Percentiles rank a stretch among this genome's conserved stretches.
Evolutionary conservation across 1,284 basidiomycete genomes (phyloP).

Genomic region (Heliocybe sulcata): DNA sequence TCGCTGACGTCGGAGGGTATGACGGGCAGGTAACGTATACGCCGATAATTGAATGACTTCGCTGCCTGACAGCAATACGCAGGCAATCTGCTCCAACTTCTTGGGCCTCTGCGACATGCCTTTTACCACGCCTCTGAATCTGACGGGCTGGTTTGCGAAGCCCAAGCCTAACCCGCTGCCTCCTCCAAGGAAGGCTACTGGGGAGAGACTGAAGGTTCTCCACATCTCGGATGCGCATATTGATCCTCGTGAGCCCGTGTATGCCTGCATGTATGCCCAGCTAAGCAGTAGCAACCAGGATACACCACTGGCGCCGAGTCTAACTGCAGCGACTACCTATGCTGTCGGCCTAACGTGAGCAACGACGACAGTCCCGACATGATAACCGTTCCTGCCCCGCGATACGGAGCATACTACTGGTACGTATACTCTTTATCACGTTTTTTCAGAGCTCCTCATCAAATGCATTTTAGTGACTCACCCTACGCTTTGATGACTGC

Average conservation of each 20-base stretch:
- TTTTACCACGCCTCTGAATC: constrained; percentile 41
- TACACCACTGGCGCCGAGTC: constrained; percentile 71
- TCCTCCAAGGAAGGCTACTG: constrained; percentile 44
- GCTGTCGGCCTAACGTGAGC: constrained; percentile 57
- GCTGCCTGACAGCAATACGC: constrained; percentile 18
- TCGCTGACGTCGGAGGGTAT: constrained; percentile 57
- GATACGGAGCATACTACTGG: constrained; percentile 62
- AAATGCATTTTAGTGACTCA: constrained; percentile 44
- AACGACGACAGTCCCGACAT: constrained; percentile 44
- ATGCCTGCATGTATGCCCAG: constrained; percentile 9
- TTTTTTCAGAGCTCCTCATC: not conserved
- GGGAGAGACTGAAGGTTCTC: constrained; percentile 62
- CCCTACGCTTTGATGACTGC: constrained; percentile 60
- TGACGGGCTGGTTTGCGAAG: constrained; percentile 52
- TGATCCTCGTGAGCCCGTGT: constrained; percentile 46
- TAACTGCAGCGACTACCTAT: constrained; percentile 66
- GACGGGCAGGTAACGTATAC: constrained; percentile 51
- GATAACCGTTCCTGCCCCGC: constrained; percentile 51
- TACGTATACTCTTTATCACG: constrained; percentile 15
- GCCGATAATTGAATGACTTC: not conserved
- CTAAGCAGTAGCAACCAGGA: constrained; percentile 27
- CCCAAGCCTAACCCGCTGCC: constrained; percentile 66
- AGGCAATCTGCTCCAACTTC: constrained; percentile 53
- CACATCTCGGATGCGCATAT: constrained; percentile 78
- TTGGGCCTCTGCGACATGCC: constrained; percentile 43